phyloP scores from a whole-genome alignment of 352 stramenopile genomes.

The Phytophthora constricta region DNA sequence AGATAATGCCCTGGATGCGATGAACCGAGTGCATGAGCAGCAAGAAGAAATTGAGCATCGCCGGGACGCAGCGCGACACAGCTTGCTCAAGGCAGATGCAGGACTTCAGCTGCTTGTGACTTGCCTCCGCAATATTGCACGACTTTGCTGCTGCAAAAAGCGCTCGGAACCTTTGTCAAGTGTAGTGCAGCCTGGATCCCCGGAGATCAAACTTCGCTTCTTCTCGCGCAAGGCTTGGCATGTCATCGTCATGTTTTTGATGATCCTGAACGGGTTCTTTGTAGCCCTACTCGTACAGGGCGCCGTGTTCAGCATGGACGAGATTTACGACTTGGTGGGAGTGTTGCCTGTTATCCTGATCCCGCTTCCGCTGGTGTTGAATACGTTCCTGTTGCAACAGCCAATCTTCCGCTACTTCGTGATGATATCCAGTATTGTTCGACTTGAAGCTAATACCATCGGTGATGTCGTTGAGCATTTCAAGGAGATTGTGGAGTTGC shows the following conservation, averaged over 20 bases:
- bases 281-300: slow-evolving; percentile 64
- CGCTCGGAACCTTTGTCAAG: not conserved
- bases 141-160: slow-evolving; percentile 18
- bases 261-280: slow-evolving; percentile 74
- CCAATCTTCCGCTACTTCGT: slow-evolving; percentile 67
- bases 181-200: slow-evolving; percentile 13
- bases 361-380: slow-evolving; percentile 50
- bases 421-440: slow-evolving; percentile 55
- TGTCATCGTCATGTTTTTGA: slow-evolving; percentile 57
- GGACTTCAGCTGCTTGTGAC: slow-evolving; percentile 29
- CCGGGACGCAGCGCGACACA: slow-evolving; percentile 3
- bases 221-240: slow-evolving; percentile 76
- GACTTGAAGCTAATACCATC: slow-evolving; percentile 53
- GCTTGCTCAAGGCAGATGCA: slow-evolving; percentile 16
- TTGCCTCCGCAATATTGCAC: slow-evolving; percentile 14
- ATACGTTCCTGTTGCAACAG: slow-evolving; percentile 58
- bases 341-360: slow-evolving; percentile 35
- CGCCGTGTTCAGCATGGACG: slow-evolving; percentile 56
- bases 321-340: slow-evolving; percentile 31
- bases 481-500: slow-evolving; percentile 58
- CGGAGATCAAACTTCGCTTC: slow-evolving; percentile 31
- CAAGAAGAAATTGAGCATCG: slow-evolving; percentile 30
- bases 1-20: slow-evolving; percentile 21
- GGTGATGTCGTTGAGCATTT: slow-evolving; percentile 65
- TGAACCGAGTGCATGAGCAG: slow-evolving; percentile 27